Base-by-base conservation (phyloP, 2,329 filamentous ascomycete species). In the Calonectria hongkongensis region DNA sequence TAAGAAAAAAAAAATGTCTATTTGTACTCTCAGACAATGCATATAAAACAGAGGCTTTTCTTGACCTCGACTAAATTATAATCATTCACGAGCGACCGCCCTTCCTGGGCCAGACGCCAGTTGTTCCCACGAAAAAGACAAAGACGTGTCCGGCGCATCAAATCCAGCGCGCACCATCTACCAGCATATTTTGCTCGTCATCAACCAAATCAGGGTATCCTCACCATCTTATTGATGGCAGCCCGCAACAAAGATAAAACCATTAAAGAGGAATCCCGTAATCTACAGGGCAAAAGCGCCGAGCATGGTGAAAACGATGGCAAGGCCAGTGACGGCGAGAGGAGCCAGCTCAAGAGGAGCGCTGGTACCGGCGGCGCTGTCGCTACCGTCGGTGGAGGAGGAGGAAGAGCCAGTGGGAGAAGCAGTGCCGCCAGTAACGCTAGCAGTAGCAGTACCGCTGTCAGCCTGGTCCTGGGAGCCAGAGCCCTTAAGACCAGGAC, bases 381-480 rank as follows among this genome's bases (percentile, higher is more conserved):
- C 78, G 64, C 83, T 81, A n/a, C 79, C 79, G 27, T 78, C 75
- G 8, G 72, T 60, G 30, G 62, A 66, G 41, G 75, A 71, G 7
- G 74, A 41, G 12, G 71, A 69, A 45, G 71, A 64, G 8, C 70
- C 73, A n/a, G 80, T 83, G 62, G 79, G 79, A 25, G 80, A 83
- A 48, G 81, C 76, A 62, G 82, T 71, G 30, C 83, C 83, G 43
- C 77, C 74, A 36, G 83, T 84, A 64, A 80, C 80, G 74, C 85
- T 85, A 70, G 83, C 84, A 18, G 87, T 88, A 47, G 88, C 87
- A 21, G 86, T 86, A 54, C 87, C 85, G 67, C 85, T 84, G 78
- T 84, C 86, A 7, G 83, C 85, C 13, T 87, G 85, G 63, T 88
- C 85, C 84, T 91, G 89, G 27, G 90, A 92, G 28, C 90, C 90